Percentiles rank a stretch among this genome's conserved stretches.
phyloP scores from a whole-genome alignment of 148 eudicot species.

The Pouteria glomerata region DNA sequence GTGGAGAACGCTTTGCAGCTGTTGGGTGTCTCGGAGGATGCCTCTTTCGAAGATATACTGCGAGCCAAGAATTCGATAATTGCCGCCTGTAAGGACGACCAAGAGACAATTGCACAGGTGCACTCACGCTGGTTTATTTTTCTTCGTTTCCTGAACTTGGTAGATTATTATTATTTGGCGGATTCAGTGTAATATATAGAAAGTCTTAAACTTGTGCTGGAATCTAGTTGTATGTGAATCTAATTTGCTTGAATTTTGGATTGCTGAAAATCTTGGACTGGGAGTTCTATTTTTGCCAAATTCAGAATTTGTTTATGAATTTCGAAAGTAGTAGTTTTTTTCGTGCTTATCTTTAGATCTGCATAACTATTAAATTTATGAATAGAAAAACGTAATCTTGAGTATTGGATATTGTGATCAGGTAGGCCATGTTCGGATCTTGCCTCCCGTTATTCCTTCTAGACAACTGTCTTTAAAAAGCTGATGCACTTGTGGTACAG shows the following conservation, averaged over 20 bases:
- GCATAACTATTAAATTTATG: too few species aligned
- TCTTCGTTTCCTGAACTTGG: neutral
- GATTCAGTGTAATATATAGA: neutral
- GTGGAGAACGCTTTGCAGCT: slow-evolving; percentile 80
- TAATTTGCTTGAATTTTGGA: neutral
- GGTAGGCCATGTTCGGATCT: too few species aligned
- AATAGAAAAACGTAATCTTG: too few species aligned
- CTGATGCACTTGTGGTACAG: too few species aligned
- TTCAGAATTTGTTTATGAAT: neutral
- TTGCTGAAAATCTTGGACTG: neutral
- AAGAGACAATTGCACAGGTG: slow-evolving; percentile 66
- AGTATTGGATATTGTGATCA: too few species aligned
- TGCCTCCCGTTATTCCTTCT: too few species aligned
- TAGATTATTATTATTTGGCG: neutral
- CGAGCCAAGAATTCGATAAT: slow-evolving; percentile 73
- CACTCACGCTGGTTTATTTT: too few species aligned
- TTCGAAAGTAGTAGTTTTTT: too few species aligned
- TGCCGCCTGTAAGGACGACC: slow-evolving; percentile 64
- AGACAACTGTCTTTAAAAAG: too few species aligned
- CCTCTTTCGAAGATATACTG: slow-evolving; percentile 79
- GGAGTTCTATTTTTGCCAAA: neutral
- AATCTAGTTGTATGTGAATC: too few species aligned
- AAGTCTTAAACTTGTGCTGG: too few species aligned
- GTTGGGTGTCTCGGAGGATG: slow-evolving; percentile 73
- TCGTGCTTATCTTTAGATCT: too few species aligned